Conservation (phyloP, 2,329 filamentous ascomycete genomes). For the Penicillium sp. region DNA sequence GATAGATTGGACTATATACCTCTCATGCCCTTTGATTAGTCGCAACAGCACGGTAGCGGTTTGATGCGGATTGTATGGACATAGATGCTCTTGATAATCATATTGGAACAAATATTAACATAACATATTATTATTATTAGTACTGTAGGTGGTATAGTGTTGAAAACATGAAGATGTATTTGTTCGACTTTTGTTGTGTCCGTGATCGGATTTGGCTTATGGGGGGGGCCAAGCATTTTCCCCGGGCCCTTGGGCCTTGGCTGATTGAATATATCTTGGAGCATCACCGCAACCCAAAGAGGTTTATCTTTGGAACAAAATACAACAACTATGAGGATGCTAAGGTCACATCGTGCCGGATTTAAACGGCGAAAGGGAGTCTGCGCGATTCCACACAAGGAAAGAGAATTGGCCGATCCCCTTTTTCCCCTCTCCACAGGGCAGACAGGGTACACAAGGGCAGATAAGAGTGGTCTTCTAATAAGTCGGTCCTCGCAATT, state of each 20-base stretch:
- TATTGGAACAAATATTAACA: background rate
- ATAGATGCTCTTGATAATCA: conserved; percentile 3
- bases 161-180: background rate
- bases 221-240: background rate
- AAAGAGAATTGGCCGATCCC: background rate
- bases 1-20: conserved; percentile 25
- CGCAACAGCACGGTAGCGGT: background rate
- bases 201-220: background rate
- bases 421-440: background rate
- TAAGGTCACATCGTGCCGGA: background rate
- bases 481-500: background rate
- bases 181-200: background rate
- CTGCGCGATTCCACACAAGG: background rate
- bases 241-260: background rate
- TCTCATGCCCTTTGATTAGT: conserved; percentile 2
- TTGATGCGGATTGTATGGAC: background rate
- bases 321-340: background rate
- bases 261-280: background rate
- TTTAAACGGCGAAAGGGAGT: background rate
- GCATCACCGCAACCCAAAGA: background rate
- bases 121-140: background rate
- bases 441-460: background rate
- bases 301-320: background rate
- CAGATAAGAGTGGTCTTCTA: background rate
- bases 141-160: background rate